Percentiles rank a stretch among this genome's conserved stretches.
phyloP scores from a whole-genome alignment of 1,284 basidiomycete species.

The Golubevia pallescens region DNA sequence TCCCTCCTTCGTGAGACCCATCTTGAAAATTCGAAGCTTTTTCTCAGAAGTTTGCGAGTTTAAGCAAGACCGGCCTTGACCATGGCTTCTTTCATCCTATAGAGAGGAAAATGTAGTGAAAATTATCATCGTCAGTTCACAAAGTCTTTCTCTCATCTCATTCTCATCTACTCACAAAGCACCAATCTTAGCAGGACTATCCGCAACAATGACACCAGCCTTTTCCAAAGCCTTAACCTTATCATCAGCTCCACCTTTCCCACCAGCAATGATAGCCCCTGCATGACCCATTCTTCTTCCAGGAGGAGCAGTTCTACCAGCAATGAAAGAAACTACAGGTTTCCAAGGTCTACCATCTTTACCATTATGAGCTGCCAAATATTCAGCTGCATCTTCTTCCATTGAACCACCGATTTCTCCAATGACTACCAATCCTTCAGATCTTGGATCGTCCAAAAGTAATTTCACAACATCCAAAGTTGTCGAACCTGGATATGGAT shows the following conservation, averaged over 20 bases:
- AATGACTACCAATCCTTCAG: slow-evolving; percentile 60
- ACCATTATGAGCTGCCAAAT: slow-evolving; percentile 59
- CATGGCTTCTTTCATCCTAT: no score
- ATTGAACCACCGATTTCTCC: slow-evolving; percentile 63
- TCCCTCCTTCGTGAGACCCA: no score
- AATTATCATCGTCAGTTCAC: no score
- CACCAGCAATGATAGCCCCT: slow-evolving; percentile 57
- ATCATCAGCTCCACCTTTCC: slow-evolving; percentile 60
- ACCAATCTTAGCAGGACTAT: slow-evolving; percentile 59
- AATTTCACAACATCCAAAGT: slow-evolving; percentile 62
- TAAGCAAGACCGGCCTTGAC: no score
- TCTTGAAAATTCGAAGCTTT: no score
- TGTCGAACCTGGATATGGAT: slow-evolving; percentile 87
- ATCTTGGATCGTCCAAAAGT: slow-evolving; percentile 50
- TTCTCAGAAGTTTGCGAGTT: no score
- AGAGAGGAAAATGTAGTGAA: no score
- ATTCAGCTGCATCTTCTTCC: slow-evolving; percentile 64
- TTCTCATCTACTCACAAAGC: no score
- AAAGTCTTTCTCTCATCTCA: no score
- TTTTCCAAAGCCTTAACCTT: slow-evolving; percentile 56
- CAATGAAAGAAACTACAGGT: slow-evolving; percentile 63
- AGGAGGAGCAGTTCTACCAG: slow-evolving; percentile 59
- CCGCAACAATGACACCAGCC: slow-evolving; percentile 59
- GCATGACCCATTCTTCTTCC: slow-evolving; percentile 55
- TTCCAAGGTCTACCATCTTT: slow-evolving; percentile 47